phyloP scores from a whole-genome alignment of 2,329 filamentous ascomycete genomes.

The Grosmannia penicillata region DNA sequence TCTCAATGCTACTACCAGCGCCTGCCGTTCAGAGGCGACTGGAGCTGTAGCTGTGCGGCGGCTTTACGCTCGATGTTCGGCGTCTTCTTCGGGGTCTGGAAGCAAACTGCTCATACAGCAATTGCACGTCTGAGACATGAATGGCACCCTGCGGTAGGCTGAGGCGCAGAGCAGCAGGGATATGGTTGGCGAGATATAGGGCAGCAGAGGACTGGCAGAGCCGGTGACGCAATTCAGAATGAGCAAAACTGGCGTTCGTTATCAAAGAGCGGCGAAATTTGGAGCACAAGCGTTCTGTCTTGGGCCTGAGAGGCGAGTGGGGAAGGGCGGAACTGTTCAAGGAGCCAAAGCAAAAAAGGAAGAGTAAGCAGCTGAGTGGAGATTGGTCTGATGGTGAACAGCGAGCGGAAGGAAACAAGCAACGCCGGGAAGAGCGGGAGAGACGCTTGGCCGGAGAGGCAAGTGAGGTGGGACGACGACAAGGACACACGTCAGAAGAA shows the following conservation, averaged over 20 bases:
- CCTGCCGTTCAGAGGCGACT: too few species aligned
- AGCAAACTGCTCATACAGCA: constrained; percentile 1
- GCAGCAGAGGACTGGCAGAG: neutral
- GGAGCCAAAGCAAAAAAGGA: neutral
- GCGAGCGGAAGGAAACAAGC: neutral
- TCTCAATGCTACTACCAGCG: too few species aligned
- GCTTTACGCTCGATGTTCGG: constrained; percentile 1
- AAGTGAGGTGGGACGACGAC: neutral
- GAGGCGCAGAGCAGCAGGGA: neutral
- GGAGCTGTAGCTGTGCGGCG: too few species aligned
- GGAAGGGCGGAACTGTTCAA: neutral
- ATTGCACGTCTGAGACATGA: constrained; percentile 6
- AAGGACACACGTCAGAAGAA: neutral
- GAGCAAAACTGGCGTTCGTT: too few species aligned
- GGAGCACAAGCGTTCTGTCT: too few species aligned
- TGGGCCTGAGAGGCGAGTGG: neutral
- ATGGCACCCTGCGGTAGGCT: constrained; percentile 3
- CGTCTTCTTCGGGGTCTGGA: constrained; percentile 9
- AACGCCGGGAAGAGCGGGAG: neutral
- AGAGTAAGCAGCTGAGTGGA: constrained; percentile 7
- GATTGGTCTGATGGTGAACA: constrained; percentile 7
- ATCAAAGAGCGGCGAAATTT: neutral
- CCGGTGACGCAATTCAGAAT: neutral
- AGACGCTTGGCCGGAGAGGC: too few species aligned
- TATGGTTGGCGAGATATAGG: neutral